Evolutionary conservation across 805 yeast species (phyloP), one percentile per base, ranked within the genome.

Genomic region (Wickerhamiella brachini): DNA sequence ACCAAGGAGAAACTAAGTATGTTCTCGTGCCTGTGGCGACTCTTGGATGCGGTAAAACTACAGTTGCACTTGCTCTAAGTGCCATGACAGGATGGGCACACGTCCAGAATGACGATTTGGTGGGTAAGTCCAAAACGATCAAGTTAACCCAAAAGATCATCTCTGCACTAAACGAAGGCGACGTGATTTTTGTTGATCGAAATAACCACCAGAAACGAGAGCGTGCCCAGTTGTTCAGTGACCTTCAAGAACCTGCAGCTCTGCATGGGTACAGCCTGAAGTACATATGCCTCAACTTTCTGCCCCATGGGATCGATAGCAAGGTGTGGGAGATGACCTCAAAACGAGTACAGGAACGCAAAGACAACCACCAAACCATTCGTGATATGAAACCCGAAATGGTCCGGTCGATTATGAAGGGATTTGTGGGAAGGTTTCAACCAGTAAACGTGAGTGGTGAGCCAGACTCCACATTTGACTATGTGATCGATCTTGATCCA

Each of bases 21-120:
- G 74, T 85, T 0, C 60, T 93, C 2, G 76, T 87, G 1, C 90
- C 97, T 0, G 78, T 89, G 2, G 88, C 97, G 0, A 87, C 95
- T 0, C 77, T 90, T 49, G 97, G 97, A 0, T 86, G 96, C 65
- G 98, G 98, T 7, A 93, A 93, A 62, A 88, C 97, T 0, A 87
- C 97, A 0, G 76, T 85, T 0, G 78, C 85, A 5, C 62, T 77
- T 37, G 80, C 89, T 0, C 68, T 93, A 42, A 54, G 60, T 0
- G 60, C 71, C 9, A 64, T 89, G 9, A 80, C 71, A 51, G 80
- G 81, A 0, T 83, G 95, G 82, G 81, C 76, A 0, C 84, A 81
- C 58, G 71, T 85, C 10, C 95, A 87, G 63, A 93, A 87, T 66
- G 97, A 90, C 66, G 78, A 85, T 56, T 70, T 85, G 22, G 68